phyloP scores from a whole-genome alignment of 805 yeast genomes.

The Metschnikowia aberdeeniae region DNA sequence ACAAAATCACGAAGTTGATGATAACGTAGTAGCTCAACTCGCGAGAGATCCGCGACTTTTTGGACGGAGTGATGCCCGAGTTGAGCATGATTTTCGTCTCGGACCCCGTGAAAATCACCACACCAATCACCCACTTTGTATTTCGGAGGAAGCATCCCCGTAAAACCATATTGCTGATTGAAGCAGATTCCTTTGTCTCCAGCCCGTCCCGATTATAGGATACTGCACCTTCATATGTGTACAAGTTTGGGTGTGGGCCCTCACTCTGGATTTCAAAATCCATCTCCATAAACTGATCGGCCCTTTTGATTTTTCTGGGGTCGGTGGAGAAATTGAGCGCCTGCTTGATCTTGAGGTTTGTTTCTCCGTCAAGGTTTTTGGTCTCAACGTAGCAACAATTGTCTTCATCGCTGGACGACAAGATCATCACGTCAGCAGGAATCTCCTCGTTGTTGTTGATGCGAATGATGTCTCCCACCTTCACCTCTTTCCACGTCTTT shows the following conservation, averaged over 20 bases:
- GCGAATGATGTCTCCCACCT: conserved; percentile 70
- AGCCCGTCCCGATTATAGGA: conserved; percentile 19
- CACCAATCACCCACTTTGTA: conserved; percentile 78
- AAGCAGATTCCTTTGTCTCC: conserved; percentile 56
- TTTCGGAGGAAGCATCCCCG: conserved; percentile 79
- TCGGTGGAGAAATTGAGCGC: conserved; percentile 59
- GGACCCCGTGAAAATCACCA: conserved; percentile 71
- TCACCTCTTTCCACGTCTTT: conserved; percentile 58
- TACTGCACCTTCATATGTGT: conserved; percentile 70
- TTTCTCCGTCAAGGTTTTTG: conserved; percentile 80
- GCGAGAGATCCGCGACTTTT: conserved; percentile 66
- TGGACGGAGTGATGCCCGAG: conserved; percentile 76
- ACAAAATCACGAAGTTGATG: conserved; percentile 60
- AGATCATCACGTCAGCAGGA: conserved; percentile 67
- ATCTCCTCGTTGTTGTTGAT: conserved; percentile 71
- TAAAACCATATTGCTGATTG: conserved; percentile 62
- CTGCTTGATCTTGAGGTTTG: conserved; percentile 64
- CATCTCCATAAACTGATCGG: conserved; percentile 36
- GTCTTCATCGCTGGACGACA: conserved; percentile 65
- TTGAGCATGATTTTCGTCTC: conserved; percentile 81
- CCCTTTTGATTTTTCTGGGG: conserved; percentile 37
- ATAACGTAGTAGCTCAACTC: conserved; percentile 69
- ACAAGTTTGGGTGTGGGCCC: conserved; percentile 77
- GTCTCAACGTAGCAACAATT: conserved; percentile 76
- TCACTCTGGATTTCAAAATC: conserved; percentile 74